phyloP scores from a whole-genome alignment of 192 early-diverging fungal species.

The Linnemannia schmuckeri region DNA sequence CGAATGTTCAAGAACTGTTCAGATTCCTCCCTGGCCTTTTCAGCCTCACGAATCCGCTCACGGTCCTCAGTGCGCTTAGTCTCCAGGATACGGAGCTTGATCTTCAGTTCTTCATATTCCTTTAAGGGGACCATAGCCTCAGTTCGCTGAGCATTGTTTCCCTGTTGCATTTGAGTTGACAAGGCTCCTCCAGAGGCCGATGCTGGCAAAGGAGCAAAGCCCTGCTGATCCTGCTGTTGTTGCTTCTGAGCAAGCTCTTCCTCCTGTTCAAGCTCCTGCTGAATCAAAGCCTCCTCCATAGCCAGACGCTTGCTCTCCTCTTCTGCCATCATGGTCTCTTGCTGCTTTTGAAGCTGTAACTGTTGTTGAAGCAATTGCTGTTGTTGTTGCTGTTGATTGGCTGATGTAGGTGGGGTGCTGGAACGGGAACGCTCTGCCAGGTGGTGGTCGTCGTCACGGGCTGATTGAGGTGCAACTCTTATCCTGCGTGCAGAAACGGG shows the following conservation, averaged over 20 bases:
- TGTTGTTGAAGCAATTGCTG: constrained; percentile 30
- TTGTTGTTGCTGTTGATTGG: constrained; percentile 25
- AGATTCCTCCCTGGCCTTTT: constrained; percentile 78
- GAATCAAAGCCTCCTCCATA: constrained; percentile 38
- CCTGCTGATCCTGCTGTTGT: constrained; percentile 29
- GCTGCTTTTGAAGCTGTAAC: constrained; percentile 13
- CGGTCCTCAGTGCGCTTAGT: constrained; percentile 86
- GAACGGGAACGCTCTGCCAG: constrained; percentile 12
- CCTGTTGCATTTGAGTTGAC: constrained; percentile 15
- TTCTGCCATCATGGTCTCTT: constrained; percentile 17
- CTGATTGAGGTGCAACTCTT: constrained; percentile 23
- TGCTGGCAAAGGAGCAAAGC: constrained; percentile 26
- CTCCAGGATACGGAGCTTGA: constrained; percentile 84
- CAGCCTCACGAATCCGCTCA: constrained; percentile 78
- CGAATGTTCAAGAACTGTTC: constrained; percentile 75
- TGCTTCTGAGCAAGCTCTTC: constrained; percentile 40
- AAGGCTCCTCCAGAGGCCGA: neutral
- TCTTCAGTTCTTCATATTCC: constrained; percentile 84
- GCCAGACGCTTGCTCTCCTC: constrained; percentile 26
- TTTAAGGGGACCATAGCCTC: constrained; percentile 67
- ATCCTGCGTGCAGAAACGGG: constrained; percentile 21
- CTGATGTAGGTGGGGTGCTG: constrained; percentile 12
- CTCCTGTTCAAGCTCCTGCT: constrained; percentile 44
- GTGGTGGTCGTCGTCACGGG: constrained; percentile 19
- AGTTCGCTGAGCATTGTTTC: neutral